These are phyloP conservation scores for Botryotinia narcissicola DNA, from an alignment of 2,329 filamentous ascomycete genomes.

Conservation along the genomic window DNA sequence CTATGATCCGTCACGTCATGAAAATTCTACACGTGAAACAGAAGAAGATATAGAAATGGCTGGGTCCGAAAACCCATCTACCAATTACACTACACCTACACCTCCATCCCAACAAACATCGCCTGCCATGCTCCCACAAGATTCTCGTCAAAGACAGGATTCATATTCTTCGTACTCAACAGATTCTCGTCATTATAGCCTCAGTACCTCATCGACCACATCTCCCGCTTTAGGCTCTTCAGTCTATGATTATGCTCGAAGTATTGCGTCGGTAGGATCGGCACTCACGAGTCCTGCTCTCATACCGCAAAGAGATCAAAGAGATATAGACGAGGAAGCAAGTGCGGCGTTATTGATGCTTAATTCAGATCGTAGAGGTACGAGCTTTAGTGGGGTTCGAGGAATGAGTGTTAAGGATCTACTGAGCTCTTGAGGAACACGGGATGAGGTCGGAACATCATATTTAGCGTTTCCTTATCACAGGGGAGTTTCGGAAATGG, in stretches of 20 bases:
- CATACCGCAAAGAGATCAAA: constrained; percentile 53
- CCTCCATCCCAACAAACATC: constrained; percentile 45
- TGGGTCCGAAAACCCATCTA: constrained; percentile 50
- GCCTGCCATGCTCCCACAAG: constrained; percentile 49
- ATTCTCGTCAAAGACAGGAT: constrained; percentile 47
- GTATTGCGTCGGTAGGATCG: constrained; percentile 43
- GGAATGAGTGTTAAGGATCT: constrained; percentile 57
- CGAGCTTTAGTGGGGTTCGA: constrained; percentile 36
- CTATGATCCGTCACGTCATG: constrained; percentile 39
- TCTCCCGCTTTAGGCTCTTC: constrained; percentile 59
- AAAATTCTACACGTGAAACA: constrained; percentile 41
- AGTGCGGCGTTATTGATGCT: constrained; percentile 86
- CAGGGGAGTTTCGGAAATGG: background rate
- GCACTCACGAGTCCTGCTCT: constrained; percentile 59
- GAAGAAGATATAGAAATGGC: constrained; percentile 61
- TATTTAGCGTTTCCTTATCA: background rate
- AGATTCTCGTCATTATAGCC: constrained; percentile 51
- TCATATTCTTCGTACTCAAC: constrained; percentile 52
- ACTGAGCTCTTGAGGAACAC: constrained; percentile 45
- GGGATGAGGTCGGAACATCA: background rate
- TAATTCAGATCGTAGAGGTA: constrained; percentile 64
- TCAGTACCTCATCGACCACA: constrained; percentile 48
- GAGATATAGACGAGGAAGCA: constrained; percentile 61
- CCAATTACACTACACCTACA: constrained; percentile 42
- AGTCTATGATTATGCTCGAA: constrained; percentile 45